Evolutionary conservation across 495 filamentous ascomycete genomes (phyloP).

Genomic region (Pseudoneurospora amorphoporcata): DNA sequence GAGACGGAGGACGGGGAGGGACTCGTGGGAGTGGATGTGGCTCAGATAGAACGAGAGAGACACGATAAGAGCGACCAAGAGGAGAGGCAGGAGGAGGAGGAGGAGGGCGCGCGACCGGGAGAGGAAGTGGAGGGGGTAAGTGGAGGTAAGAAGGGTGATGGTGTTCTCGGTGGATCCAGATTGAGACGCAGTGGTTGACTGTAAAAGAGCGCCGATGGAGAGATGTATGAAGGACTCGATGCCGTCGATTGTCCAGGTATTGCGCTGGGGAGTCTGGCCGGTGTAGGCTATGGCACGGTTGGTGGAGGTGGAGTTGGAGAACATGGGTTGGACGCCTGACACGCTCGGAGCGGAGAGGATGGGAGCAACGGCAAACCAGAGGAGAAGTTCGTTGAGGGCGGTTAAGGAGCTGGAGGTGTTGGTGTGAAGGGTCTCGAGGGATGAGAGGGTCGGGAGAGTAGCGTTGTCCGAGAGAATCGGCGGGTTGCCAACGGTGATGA

Average conservation of each 20-base stretch:
- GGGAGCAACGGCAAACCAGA: slow-evolving; percentile 23
- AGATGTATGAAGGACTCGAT: slow-evolving; percentile 15
- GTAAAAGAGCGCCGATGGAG: slow-evolving; percentile 18
- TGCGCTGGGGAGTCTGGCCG: slow-evolving; percentile 1
- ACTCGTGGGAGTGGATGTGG: background rate
- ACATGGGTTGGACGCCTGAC: slow-evolving; percentile 19
- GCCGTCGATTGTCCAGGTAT: slow-evolving; percentile 18
- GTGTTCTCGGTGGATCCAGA: background rate
- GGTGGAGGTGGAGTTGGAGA: slow-evolving; percentile 17
- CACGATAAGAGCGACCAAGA: slow-evolving; percentile 1
- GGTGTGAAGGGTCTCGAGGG: slow-evolving; percentile 6
- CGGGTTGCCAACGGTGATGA: slow-evolving; percentile 8
- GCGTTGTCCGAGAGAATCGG: background rate
- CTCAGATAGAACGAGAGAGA: slow-evolving; percentile 4
- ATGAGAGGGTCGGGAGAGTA: slow-evolving; percentile 12
- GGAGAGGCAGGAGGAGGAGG: slow-evolving; percentile 12
- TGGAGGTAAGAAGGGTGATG: background rate
- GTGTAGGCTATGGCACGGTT: slow-evolving; percentile 11
- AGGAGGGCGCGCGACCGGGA: slow-evolving; percentile 4
- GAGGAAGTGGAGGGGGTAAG: background rate
- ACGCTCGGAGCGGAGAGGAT: slow-evolving; percentile 12
- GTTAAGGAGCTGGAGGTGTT: slow-evolving; percentile 3
- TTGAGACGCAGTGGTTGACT: slow-evolving; percentile 5
- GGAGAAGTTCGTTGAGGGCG: slow-evolving; percentile 19
- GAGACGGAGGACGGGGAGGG: slow-evolving; percentile 19